Conservation (phyloP, 768 basidiomycete species). For the Panaeolus cyanescens region DNA sequence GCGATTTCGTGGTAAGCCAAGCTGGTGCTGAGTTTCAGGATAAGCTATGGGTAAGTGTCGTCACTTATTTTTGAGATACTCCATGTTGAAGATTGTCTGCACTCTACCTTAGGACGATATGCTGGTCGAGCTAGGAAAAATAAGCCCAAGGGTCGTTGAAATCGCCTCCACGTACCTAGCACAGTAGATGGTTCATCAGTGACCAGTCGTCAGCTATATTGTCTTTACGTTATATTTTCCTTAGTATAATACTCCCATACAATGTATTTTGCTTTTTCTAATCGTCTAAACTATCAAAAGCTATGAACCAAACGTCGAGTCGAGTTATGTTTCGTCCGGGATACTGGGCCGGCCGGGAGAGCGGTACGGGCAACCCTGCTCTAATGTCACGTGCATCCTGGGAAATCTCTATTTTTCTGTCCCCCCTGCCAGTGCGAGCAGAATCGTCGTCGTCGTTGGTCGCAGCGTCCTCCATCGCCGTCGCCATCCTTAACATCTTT, state of each 20-base stretch:
- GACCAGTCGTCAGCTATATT: background rate
- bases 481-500: background rate
- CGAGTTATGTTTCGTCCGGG: too few species aligned
- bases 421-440: background rate
- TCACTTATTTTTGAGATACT: too few species aligned
- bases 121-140: background rate
- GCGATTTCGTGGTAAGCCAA: slow-evolving; percentile 16
- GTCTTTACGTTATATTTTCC: background rate
- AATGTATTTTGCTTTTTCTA: too few species aligned
- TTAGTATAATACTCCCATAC: too few species aligned
- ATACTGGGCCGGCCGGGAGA: background rate
- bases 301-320: too few species aligned
- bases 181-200: background rate
- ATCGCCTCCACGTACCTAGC: background rate
- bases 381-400: background rate
- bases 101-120: background rate
- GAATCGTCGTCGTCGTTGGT: slow-evolving; percentile 2
- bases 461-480: slow-evolving; percentile 2
- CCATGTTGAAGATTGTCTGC: too few species aligned
- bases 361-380: background rate
- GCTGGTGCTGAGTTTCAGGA: slow-evolving; percentile 13
- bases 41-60: slow-evolving; percentile 22
- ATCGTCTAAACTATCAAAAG: too few species aligned
- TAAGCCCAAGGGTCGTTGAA: background rate
- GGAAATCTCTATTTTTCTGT: slow-evolving; percentile 1